Evolutionary conservation across 1,284 basidiomycete genomes (phyloP).

Genomic region (Sanghuangporus baumii): DNA sequence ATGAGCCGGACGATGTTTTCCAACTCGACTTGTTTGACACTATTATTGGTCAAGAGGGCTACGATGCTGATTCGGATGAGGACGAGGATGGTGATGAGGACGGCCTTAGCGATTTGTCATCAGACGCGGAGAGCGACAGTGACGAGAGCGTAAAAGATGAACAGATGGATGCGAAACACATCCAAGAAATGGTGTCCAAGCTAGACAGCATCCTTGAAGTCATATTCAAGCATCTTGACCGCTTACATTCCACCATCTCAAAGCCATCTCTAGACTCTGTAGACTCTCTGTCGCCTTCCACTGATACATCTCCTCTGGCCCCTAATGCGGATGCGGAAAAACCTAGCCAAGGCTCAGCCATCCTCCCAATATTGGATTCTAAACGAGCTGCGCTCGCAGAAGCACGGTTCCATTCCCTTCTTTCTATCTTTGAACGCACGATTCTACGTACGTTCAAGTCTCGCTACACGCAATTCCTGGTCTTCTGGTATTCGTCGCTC

Average conservation of each 20-base stretch:
- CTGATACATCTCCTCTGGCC: background rate
- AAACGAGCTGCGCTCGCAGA: constrained; percentile 1
- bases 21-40: constrained; percentile 83
- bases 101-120: constrained; percentile 60
- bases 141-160: constrained; percentile 28
- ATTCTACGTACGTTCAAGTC: constrained; percentile 96
- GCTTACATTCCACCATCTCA: constrained; percentile 2
- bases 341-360: constrained; percentile 21
- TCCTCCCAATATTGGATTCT: constrained; percentile 33
- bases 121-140: constrained; percentile 58
- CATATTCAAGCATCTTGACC: constrained; percentile 16
- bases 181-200: constrained; percentile 42
- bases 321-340: background rate
- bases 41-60: constrained; percentile 66
- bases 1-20: constrained; percentile 58
- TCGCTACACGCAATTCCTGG: constrained; percentile 93
- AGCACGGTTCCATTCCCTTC: constrained; percentile 74
- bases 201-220: constrained; percentile 45
- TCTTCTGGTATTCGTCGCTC: constrained; percentile 94
- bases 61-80: constrained; percentile 47
- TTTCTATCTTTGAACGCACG: constrained; percentile 89
- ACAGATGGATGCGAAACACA: constrained; percentile 19
- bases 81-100: constrained; percentile 46
- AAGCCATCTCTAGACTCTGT: background rate
- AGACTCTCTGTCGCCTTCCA: background rate